Conservation (phyloP, 2,329 filamentous ascomycete genomes). For the Diatrype stigma region DNA sequence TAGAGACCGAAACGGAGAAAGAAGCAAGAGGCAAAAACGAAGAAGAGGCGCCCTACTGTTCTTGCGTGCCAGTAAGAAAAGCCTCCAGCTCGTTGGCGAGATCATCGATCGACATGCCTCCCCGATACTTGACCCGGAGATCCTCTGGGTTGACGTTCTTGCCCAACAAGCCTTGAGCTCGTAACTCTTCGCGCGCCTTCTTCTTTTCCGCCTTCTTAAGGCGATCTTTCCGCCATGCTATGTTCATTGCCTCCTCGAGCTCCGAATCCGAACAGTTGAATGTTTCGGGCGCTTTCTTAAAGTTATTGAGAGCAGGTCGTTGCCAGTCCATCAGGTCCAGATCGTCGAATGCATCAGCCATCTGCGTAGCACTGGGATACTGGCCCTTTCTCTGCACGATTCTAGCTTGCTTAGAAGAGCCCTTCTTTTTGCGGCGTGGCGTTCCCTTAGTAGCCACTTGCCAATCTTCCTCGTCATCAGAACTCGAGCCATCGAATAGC, state of each 20-base stretch:
- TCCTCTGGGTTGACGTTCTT: conserved; percentile 52
- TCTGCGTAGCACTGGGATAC: conserved; percentile 36
- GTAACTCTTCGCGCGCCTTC: conserved; percentile 63
- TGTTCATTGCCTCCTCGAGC: conserved; percentile 54
- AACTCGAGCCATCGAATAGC: conserved; percentile 47
- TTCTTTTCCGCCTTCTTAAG: conserved; percentile 68
- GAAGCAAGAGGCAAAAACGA: no score
- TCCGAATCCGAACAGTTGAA: conserved; percentile 64
- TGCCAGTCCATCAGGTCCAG: conserved; percentile 86
- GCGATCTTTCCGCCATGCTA: conserved; percentile 63
- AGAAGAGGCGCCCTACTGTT: conserved; percentile 51
- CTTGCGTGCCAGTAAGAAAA: conserved; percentile 62
- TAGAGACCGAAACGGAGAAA: background rate
- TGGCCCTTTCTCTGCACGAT: conserved; percentile 25
- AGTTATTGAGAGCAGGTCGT: conserved; percentile 58
- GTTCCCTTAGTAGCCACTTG: conserved; percentile 16
- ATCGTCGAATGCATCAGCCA: conserved; percentile 54
- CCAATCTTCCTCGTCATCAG: conserved; percentile 29
- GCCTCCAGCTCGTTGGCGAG: conserved; percentile 66
- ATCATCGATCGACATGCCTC: conserved; percentile 67
- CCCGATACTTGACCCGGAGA: conserved; percentile 66
- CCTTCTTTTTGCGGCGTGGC: conserved; percentile 24
- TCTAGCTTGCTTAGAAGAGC: conserved; percentile 17
- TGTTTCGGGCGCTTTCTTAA: conserved; percentile 59
- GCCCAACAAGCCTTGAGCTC: conserved; percentile 62